Conservation (phyloP, 768 basidiomycete genomes). For the Suillus subluteus region DNA sequence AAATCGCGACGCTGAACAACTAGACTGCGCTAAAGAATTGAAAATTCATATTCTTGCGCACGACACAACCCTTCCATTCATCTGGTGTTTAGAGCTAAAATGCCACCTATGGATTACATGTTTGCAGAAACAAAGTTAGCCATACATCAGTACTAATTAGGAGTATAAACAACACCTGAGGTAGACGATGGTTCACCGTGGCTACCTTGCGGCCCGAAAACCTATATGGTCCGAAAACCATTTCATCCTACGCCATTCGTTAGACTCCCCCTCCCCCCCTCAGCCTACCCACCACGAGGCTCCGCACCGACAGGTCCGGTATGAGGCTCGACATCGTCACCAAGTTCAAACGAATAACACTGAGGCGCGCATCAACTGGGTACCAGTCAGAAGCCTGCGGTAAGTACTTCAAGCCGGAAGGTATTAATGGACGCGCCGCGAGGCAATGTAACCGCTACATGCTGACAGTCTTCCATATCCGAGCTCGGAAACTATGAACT, state of each 20-base stretch:
- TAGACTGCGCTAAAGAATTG: too few relatives aligned
- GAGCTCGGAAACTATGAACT: background rate
- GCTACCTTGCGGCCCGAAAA: background rate
- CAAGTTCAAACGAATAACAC: background rate
- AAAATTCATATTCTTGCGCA: too few relatives aligned
- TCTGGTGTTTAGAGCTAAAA: too few relatives aligned
- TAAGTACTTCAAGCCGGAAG: background rate
- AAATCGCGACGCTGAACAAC: too few relatives aligned
- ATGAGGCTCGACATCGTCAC: background rate
- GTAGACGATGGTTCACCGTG: background rate
- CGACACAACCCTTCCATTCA: too few relatives aligned
- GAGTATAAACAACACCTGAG: background rate
- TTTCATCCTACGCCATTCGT: background rate
- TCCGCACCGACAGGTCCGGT: too few relatives aligned
- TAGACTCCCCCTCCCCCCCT: background rate
- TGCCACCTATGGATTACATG: too few relatives aligned
- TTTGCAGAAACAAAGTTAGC: too few relatives aligned
- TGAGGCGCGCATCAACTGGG: background rate
- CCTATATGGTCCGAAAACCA: too few relatives aligned
- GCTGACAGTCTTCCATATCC: background rate
- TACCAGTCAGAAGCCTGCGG: background rate
- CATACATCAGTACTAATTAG: background rate
- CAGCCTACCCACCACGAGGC: background rate
- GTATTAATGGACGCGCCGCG: background rate
- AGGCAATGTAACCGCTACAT: background rate